Evolutionary conservation across 1,139 yeast genomes (phyloP).

Genomic region (Magnusiomyces fungicola): DNA sequence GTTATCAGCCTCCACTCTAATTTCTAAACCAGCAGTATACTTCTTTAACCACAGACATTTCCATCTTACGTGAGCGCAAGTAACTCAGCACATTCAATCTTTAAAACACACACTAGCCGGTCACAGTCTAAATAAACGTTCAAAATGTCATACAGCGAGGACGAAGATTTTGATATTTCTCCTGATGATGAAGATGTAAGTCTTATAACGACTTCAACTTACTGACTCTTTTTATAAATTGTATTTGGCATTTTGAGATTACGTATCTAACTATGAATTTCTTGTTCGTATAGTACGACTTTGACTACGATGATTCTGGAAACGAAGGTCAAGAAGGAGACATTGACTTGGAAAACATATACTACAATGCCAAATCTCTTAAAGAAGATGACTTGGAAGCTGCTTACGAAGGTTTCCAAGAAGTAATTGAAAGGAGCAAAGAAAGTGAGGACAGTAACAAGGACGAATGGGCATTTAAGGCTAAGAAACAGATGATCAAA

Average conservation of each 20-base stretch:
- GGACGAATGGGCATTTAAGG: conserved; percentile 41
- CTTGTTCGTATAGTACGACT: conserved; percentile 42
- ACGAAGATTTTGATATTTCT: conserved; percentile 47
- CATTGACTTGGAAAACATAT: conserved; percentile 41
- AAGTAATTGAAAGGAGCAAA: conserved; percentile 30
- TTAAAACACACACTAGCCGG: too few species aligned
- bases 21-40: too few species aligned
- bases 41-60: too few species aligned
- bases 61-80: too few species aligned
- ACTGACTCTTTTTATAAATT: neutral
- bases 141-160: conserved; percentile 24
- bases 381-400: conserved; percentile 51
- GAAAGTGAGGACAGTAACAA: conserved; percentile 19
- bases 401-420: conserved; percentile 42
- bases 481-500: conserved; percentile 61
- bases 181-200: conserved; percentile 43
- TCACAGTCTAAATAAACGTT: too few species aligned
- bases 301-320: conserved; percentile 52
- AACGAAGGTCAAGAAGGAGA: conserved; percentile 31
- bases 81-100: too few species aligned
- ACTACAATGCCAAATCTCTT: conserved; percentile 50
- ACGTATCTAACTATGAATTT: too few species aligned
- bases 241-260: neutral
- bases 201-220: too few species aligned
- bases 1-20: too few species aligned